Base-by-base conservation (phyloP, 331 rosid genomes). In the Telfairia occidentalis region DNA sequence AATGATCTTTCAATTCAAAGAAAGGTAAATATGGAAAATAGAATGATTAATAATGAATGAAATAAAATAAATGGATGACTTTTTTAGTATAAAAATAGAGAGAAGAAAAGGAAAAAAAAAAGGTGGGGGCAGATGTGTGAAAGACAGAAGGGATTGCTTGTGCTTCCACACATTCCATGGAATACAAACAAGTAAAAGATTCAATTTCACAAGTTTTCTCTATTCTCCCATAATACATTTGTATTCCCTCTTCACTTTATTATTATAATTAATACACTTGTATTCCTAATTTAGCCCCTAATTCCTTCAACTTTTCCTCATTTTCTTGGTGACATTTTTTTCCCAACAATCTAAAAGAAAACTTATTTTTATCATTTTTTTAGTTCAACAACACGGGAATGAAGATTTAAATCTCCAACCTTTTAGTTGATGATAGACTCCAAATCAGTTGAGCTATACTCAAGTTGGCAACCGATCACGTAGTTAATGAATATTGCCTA, bases 71-170 rank as follows among this genome's bases (percentile, higher is more conserved):
- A 66, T 19, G 73, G 29, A 78, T 69, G 63, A 55, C 61, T 82
- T 80, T 5, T 73, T 75, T 1, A 48, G 76, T 53, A 65, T 61
- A 67, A 81, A 74, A 49, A 35, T 16, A 66, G 34, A 26, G 29
- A 1, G 49, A 21, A 40, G 12, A 2, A 75, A 75, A 76, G 23
- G 24, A 12, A 16, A 6, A 77, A 50, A 15, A 16, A 87, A 83
- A 86, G 67, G 79, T 74, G 40, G 80, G 80, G 79, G 72, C 30
- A 80, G 59, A 80, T 79, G 91, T 83, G 87, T 74, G 61, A 82
- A 67, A 83, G 92, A 90, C 90, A 87, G 89, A 82, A 86, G 83
- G 88, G 88, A 86, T 90, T 81, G 92, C 86, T 87, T 90, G 88
- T 79, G 74, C 67, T 77, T 42, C 86, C 81, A 78, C 86, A 61